Base-by-base conservation (phyloP, 805 yeast species). In the Suhomyces pyralidae region DNA sequence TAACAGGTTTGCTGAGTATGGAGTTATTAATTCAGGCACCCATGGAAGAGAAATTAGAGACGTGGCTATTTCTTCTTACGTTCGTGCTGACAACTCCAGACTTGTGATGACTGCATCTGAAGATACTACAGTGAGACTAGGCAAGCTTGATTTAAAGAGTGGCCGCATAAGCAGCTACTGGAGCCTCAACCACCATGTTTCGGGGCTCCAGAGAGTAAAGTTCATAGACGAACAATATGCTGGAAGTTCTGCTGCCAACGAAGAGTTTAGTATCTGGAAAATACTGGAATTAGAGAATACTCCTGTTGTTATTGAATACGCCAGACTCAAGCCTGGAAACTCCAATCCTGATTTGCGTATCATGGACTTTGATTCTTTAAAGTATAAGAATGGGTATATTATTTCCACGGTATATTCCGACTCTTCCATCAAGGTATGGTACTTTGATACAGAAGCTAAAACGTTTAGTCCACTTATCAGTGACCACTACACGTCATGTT, bases 11-110 rank as follows among this genome's bases (percentile, higher is more conserved):
- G 45, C 44, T 5, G 46, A 51, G 2, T 51, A 60, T 46, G 74
- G 74, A 0, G 52, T 74, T 19, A 58, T 74, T 5, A 73, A 73
- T 34, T 70, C 77, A 8, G 97, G 97, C 0, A 78, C 90, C 0
- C 98, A 94, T 67, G 99, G 99, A 0, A 79, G 98, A 56, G 99
- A 94, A 67, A 81, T 93, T 5, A 77, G 99, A 58, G 88, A 84
- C 51, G 73, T 92, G 14, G 78, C 87, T 1, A 75, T 85, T n/a
- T 76, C 81, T 7, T 69, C 79, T 0, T 9, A 3, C 8, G 44
- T 55, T 7, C 44, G 43, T 7, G 48, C 56, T 0, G 67, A 68
- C 47, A 69, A 69, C 0, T 69, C 70, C 6, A 65, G 68, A 17
- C 60, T 87, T 3, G 62, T 90, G 19, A 79, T 89, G 30, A 83